These are phyloP conservation scores for Penicillium sp. DNA, from an alignment of 2,329 filamentous ascomycete species.

Conservation along the genomic window DNA sequence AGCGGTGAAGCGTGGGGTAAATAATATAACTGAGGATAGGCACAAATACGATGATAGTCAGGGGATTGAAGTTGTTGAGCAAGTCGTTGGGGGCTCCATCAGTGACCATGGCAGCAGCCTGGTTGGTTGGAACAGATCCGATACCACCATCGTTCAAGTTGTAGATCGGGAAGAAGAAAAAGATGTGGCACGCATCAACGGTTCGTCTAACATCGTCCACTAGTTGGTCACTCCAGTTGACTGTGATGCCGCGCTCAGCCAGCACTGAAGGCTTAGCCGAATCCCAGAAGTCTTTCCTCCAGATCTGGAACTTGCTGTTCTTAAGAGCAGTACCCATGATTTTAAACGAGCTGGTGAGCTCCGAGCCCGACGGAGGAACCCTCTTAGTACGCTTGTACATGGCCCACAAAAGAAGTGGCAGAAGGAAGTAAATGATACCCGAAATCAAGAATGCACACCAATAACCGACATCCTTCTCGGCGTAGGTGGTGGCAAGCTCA, in stretches of 20 bases:
- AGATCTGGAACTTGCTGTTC: constrained; percentile 27
- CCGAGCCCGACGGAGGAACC: constrained; percentile 29
- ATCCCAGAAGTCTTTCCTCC: constrained; percentile 34
- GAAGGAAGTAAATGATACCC: constrained; percentile 31
- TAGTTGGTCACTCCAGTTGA: constrained; percentile 31
- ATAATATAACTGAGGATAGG: constrained; percentile 48
- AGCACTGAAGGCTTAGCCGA: constrained; percentile 31
- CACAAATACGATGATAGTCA: constrained; percentile 46
- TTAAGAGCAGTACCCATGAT: constrained; percentile 31
- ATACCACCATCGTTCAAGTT: constrained; percentile 46
- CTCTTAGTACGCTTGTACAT: constrained; percentile 33
- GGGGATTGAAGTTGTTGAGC: constrained; percentile 49
- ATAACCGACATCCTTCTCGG: constrained; percentile 66
- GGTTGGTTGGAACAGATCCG: constrained; percentile 47
- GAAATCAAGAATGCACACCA: constrained; percentile 34
- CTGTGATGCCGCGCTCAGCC: constrained; percentile 21
- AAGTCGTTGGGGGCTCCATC: constrained; percentile 51
- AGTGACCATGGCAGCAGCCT: constrained; percentile 48
- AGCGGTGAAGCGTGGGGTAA: constrained; percentile 43
- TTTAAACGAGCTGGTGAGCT: constrained; percentile 29
- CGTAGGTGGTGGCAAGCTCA: constrained; percentile 65
- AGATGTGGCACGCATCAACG: constrained; percentile 31
- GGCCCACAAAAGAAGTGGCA: constrained; percentile 30
- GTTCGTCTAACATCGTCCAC: constrained; percentile 35
- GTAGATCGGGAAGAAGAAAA: constrained; percentile 38